Conservation (phyloP, 495 filamentous ascomycete genomes). For the Cenococcum geophilum region DNA sequence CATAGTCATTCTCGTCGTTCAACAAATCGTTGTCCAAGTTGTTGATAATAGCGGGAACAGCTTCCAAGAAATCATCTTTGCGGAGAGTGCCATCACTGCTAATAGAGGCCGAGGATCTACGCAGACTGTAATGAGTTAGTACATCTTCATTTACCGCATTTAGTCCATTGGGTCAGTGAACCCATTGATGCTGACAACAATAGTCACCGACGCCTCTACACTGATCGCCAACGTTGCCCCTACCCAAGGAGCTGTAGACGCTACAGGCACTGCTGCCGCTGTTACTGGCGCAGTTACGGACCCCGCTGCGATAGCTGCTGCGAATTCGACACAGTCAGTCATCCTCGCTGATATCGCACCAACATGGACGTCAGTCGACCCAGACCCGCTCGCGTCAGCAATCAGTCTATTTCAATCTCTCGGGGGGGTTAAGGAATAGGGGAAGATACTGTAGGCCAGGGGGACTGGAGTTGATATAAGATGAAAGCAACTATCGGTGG, state of each 20-base stretch:
- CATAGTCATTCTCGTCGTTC: conserved; percentile 25
- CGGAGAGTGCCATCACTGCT: conserved; percentile 22
- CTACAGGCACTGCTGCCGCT: conserved; percentile 1
- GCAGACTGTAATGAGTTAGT: conserved; percentile 27
- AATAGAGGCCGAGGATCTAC: conserved; percentile 21
- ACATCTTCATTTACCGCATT: not conserved
- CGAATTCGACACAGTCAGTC: not conserved
- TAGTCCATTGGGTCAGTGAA: not conserved
- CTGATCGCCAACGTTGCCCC: conserved; percentile 14
- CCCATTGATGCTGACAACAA: conserved; percentile 6
- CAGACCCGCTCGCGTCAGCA: not conserved
- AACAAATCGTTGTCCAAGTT: conserved; percentile 19
- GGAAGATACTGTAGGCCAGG: not conserved
- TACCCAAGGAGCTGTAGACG: not conserved
- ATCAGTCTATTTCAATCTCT: not conserved
- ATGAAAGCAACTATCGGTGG: not conserved
- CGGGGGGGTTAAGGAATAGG: no score
- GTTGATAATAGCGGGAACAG: conserved; percentile 21
- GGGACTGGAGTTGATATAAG: not conserved
- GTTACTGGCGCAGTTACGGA: conserved; percentile 12
- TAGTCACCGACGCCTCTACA: conserved; percentile 17
- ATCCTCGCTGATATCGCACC: conserved; percentile 1
- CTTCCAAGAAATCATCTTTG: conserved; percentile 21
- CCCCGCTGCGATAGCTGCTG: conserved; percentile 12
- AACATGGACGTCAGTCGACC: conserved; percentile 3